Base-by-base conservation (phyloP, 108 stramenopile genomes). In the Bacterosira constricta region DNA sequence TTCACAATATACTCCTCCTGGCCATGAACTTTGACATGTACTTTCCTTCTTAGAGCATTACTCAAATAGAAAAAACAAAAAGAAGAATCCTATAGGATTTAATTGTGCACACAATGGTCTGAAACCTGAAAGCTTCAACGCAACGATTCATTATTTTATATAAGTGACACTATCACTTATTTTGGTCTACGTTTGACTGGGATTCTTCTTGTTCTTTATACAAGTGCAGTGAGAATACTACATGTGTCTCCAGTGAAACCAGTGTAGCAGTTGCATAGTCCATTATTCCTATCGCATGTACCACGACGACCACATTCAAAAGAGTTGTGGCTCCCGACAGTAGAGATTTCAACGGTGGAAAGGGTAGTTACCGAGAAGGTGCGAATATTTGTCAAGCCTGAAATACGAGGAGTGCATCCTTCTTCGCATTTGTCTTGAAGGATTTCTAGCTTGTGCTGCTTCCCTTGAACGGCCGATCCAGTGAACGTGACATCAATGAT, bases 221-320 rank as follows among this genome's bases (percentile, higher is more conserved):
- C 73, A 15, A 75, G 73, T 20, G 73, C 73, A 3, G 54, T 66
- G 18, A 75, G 55, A 51, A 66, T 49, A 29, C 47, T 20, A 37
- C 73, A 75, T n/a, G 73, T 66, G 12, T 57, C 73, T 13, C 73
- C 65, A 6, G 65, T 75, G 73, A 77, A 90, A 0, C 93, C 93
- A 15, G 65, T 56, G 72, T 80, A 92, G 75, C 93, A 94, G 9
- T 61, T 36, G 84, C 93, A 94, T 46, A 86, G 9, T 35, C 93
- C 91, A 20, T 81, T 83, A 23, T 49, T 36, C 61, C 86, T 71
- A 79, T 91, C 77, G 73, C 93, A 94, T 46, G 79, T 77, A 50
- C 91, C 91, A 20, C 86, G 88, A 59, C 82, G 82, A 49, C 86
- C 82, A 63, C 92, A 93, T 54, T 93, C 92, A 37, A 63, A 73